Evolutionary conservation across 2,329 filamentous ascomycete species (phyloP), one percentile per base, ranked within the genome.

Genomic region (Beauveria pseudobassiana): DNA sequence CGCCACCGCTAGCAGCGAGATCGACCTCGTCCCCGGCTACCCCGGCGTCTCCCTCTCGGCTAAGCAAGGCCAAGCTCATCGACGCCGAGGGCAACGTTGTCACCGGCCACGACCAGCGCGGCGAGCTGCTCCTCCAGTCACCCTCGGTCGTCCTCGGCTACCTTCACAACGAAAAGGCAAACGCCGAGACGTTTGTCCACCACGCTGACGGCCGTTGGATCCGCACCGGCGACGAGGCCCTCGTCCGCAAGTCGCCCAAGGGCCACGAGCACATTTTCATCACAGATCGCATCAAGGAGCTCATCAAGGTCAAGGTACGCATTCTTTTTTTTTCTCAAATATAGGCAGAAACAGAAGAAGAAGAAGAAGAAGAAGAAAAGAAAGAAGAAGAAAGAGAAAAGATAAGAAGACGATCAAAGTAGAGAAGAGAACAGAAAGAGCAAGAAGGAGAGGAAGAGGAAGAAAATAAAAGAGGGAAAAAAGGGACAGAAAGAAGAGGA

Each of bases 241-340:
- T 93, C 3, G 77, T 96, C 12, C 80, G 82, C 2, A 81, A 83
- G 68, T 78, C 84, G 8, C 80, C 84, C 0, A 77, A 79, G 2
- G 91, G 90, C 3, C 77, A 87, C 65, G 91, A 96, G 73, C 93
- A 97, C 69, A 72, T 96, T 54, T 88, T 91, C 71, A 88, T 97
- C 63, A 88, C 92, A 1, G 93, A 96, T 71, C 85, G 93, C 16
- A 74, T 81, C 65, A 82, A 85, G 69, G 85, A 91, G 69, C 77
- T 91, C 57, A 91, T 91, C 74, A 91, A 91, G 72, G 88, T 90
- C 69, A 90, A 90, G 79, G 87, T 87, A 58, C 8, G 59, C 14
- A 24, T 28, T 28, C 50, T 55, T 30, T 10, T n/a, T 24, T 24
- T 26, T 48, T n/a, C 5, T 16, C 5, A 14, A 20, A 14, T 10